phyloP scores from a whole-genome alignment of 1,139 yeast genomes.

The Yarrowia galli region DNA sequence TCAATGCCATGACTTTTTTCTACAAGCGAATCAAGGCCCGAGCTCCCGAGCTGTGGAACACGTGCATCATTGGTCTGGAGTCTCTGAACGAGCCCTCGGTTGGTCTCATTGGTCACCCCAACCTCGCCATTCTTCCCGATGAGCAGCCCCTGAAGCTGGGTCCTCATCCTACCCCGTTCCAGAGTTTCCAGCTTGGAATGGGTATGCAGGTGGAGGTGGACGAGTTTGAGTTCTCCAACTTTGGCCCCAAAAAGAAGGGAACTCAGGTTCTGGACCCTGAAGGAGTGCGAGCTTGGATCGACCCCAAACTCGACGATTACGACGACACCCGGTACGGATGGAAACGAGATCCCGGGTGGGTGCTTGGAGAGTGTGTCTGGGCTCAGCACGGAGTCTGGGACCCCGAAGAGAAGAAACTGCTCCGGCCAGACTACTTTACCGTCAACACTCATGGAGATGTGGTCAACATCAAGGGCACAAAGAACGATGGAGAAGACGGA shows the following conservation, averaged over 20 bases:
- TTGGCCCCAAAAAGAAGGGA: conserved; percentile 76
- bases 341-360: conserved; percentile 66
- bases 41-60: conserved; percentile 64
- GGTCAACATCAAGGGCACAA: conserved; percentile 42
- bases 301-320: conserved; percentile 48
- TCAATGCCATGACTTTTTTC: conserved; percentile 61
- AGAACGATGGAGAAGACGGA: conserved; percentile 59
- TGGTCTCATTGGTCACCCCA: conserved; percentile 48
- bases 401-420: conserved; percentile 50
- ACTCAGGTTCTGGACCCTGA: conserved; percentile 66
- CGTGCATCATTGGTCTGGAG: conserved; percentile 71
- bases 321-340: conserved; percentile 72
- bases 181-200: conserved; percentile 64
- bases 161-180: conserved; percentile 50
- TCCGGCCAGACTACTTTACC: conserved; percentile 58
- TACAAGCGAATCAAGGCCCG: conserved; percentile 57
- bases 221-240: conserved; percentile 66
- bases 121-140: conserved; percentile 48
- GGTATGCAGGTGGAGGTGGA: conserved; percentile 74
- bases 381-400: conserved; percentile 82
- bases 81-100: conserved; percentile 76
- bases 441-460: conserved; percentile 53
- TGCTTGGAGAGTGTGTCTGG: conserved; percentile 75
- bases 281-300: conserved; percentile 72
- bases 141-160: conserved; percentile 49